A percentile compares a stretch with the other conserved stretches of the same genome.
Conservation (phyloP, 2,329 filamentous ascomycete species). For the Graphiopsis chlorocephala region DNA sequence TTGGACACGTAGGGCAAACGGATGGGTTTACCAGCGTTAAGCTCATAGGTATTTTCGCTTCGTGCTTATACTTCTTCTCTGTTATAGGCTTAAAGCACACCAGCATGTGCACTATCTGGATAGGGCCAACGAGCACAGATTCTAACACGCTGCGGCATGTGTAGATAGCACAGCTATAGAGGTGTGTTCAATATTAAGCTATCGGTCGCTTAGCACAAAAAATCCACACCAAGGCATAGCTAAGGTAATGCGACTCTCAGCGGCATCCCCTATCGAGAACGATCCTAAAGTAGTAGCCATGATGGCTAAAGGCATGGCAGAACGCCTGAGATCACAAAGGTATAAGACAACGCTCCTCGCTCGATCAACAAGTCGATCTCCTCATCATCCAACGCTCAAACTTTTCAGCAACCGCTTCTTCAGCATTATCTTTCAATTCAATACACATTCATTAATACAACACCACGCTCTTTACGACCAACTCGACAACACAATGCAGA, state of each 20-base stretch:
- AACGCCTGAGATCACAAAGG: neutral
- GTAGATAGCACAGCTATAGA: constrained; percentile 3
- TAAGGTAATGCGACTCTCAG: neutral
- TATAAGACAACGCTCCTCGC: constrained; percentile 8
- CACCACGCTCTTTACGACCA: constrained; percentile 4
- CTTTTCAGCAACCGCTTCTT: constrained; percentile 12
- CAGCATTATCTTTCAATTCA: neutral
- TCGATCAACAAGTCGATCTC: neutral
- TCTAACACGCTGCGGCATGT: neutral
- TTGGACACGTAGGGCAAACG: neutral
- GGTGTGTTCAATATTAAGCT: constrained; percentile 9
- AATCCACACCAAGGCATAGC: neutral
- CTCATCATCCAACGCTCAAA: constrained; percentile 3
- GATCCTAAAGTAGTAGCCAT: neutral
- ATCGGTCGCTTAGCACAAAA: neutral
- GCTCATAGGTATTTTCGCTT: neutral
- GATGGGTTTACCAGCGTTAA: neutral
- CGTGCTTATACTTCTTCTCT: neutral
- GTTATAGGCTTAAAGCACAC: neutral
- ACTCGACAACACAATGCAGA: constrained; percentile 10
- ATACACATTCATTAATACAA: neutral
- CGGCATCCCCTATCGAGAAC: neutral
- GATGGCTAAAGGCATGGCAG: neutral
- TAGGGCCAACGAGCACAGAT: neutral
- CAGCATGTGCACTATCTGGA: neutral